Evolutionary conservation across 208 protist genomes (phyloP).

Genomic region (Trypanosoma melophagium): DNA sequence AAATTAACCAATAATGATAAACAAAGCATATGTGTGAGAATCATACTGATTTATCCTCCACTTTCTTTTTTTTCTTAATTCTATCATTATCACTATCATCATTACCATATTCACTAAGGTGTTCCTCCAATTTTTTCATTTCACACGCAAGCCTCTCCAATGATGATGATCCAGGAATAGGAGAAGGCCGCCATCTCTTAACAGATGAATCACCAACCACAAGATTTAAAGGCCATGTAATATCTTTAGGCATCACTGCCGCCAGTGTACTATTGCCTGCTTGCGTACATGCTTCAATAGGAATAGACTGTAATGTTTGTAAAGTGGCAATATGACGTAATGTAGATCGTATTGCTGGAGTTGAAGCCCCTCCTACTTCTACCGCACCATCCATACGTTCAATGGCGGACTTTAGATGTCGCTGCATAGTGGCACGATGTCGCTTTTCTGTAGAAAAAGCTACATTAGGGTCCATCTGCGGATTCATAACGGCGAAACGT

Average conservation of each 20-base stretch:
- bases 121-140: conserved; percentile 15
- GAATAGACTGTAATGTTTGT: neutral
- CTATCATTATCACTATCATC: neutral
- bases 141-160: conserved; percentile 22
- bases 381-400: conserved; percentile 7
- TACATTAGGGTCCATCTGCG: conserved; percentile 17
- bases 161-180: conserved; percentile 24
- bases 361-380: neutral
- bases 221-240: conserved; percentile 19
- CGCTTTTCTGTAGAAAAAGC: conserved; percentile 13
- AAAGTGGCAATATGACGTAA: conserved; percentile 29
- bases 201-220: neutral
- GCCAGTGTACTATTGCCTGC: conserved; percentile 14
- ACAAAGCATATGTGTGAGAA: neutral
- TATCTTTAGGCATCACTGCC: conserved; percentile 21
- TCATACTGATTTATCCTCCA: neutral
- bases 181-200: conserved; percentile 8
- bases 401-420: conserved; percentile 23
- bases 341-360: neutral
- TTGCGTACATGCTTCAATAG: conserved; percentile 14
- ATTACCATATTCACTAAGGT: neutral
- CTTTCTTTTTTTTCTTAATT: neutral
- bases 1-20: neutral
- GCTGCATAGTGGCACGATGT: conserved; percentile 10
- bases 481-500: conserved; percentile 23